phyloP scores from a whole-genome alignment of 2,329 filamentous ascomycete species.

The Cladophialophora carrionii region DNA sequence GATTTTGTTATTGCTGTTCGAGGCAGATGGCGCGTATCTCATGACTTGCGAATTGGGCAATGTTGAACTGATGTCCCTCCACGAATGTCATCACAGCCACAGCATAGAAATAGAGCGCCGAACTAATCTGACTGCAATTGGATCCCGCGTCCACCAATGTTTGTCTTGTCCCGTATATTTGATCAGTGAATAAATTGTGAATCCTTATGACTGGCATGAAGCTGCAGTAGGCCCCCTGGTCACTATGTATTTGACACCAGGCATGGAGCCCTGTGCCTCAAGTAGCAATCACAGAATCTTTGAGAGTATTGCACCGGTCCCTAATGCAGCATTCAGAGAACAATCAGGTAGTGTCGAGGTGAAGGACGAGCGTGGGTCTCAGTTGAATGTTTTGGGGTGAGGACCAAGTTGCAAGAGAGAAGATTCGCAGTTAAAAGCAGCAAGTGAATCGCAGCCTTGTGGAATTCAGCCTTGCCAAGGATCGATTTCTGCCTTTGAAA shows the following conservation, averaged over 20 bases:
- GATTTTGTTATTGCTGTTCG: not conserved
- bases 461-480: constrained; percentile 17
- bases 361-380: too few species aligned
- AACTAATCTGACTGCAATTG: not conserved
- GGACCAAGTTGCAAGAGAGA: not conserved
- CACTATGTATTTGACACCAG: not conserved
- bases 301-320: too few species aligned
- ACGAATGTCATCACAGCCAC: too few species aligned
- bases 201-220: not conserved
- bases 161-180: not conserved
- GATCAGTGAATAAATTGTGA: not conserved
- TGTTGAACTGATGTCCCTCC: too few species aligned
- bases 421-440: not conserved
- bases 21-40: not conserved
- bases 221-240: not conserved
- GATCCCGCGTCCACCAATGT: not conserved
- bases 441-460: not conserved
- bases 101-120: not conserved
- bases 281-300: too few species aligned
- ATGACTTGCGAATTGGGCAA: not conserved
- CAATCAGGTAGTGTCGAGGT: not conserved
- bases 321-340: too few species aligned
- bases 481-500: not conserved
- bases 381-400: not conserved
- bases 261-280: too few species aligned